Conservation (phyloP, 2,329 filamentous ascomycete species). For the Fonsecaea multimorphosa region DNA sequence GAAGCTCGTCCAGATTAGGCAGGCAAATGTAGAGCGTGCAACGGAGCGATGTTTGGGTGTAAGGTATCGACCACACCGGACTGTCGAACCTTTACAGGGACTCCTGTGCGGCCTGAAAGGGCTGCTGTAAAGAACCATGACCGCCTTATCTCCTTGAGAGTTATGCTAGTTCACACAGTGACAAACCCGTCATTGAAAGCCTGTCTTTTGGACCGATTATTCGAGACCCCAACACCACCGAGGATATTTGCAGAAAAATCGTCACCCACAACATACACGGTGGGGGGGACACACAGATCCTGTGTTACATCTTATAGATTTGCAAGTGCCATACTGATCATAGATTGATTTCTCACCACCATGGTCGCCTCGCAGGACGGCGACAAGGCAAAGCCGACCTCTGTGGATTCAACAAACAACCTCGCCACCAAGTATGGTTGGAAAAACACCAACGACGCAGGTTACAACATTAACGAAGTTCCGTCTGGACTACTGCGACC, state of each 20-base stretch:
- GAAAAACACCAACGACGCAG: constrained; percentile 1
- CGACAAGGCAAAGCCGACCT: neutral
- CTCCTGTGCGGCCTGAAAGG: neutral
- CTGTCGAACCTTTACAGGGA: neutral
- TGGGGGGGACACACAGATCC: too few species aligned
- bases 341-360: neutral
- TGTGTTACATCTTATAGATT: too few species aligned
- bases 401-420: neutral
- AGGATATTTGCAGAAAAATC: too few species aligned
- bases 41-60: neutral
- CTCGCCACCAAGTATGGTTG: constrained; percentile 2
- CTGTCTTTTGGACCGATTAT: too few species aligned
- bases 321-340: neutral
- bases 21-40: neutral
- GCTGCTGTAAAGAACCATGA: neutral
- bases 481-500: neutral
- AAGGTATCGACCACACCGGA: neutral
- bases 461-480: constrained; percentile 7
- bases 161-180: neutral
- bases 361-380: neutral
- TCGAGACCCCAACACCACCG: too few species aligned
- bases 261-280: too few species aligned
- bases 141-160: neutral
- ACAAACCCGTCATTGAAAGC: too few species aligned
- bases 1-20: neutral